Conservation (phyloP, 805 yeast genomes). For the Babjeviella inositovora region DNA sequence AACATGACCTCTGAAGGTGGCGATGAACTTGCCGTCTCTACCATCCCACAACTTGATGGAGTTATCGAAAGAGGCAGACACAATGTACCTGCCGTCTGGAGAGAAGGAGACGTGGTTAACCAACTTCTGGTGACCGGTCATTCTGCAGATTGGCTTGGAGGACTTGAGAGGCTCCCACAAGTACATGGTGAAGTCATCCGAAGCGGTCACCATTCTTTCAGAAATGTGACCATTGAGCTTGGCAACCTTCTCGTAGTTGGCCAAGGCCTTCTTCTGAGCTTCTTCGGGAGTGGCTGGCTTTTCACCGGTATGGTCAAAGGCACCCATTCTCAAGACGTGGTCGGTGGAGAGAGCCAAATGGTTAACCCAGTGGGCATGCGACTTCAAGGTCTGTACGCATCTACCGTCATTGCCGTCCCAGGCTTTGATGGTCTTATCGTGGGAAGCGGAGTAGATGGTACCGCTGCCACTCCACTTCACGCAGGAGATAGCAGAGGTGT, state of each 20-base stretch:
- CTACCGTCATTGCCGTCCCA: slow-evolving; percentile 80
- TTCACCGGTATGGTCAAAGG: slow-evolving; percentile 59
- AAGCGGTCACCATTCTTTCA: slow-evolving; percentile 85
- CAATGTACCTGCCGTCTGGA: slow-evolving; percentile 86
- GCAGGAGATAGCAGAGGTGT: slow-evolving; percentile 78
- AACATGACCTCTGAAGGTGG: slow-evolving; percentile 92
- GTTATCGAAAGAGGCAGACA: slow-evolving; percentile 90
- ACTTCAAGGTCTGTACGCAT: slow-evolving; percentile 60
- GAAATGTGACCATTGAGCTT: slow-evolving; percentile 31
- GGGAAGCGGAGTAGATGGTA: slow-evolving; percentile 75
- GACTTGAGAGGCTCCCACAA: slow-evolving; percentile 84
- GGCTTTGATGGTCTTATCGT: slow-evolving; percentile 83
- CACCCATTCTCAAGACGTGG: slow-evolving; percentile 73
- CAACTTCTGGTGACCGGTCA: slow-evolving; percentile 96
- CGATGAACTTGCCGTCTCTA: slow-evolving; percentile 71
- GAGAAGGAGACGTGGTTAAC: slow-evolving; percentile 93
- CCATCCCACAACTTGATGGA: slow-evolving; percentile 97
- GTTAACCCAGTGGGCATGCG: slow-evolving; percentile 98
- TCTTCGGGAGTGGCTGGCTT: slow-evolving; percentile 25
- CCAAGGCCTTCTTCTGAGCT: slow-evolving; percentile 35
- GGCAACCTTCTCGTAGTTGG: slow-evolving; percentile 47
- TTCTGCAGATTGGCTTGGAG: slow-evolving; percentile 73
- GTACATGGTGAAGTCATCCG: slow-evolving; percentile 96
- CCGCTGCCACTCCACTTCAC: slow-evolving; percentile 96
- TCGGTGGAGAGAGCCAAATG: slow-evolving; percentile 88